Percentiles rank a stretch among this genome's conserved stretches.
Conservation (phyloP, 352 stramenopile genomes). For the Globisporangium echinulatum region DNA sequence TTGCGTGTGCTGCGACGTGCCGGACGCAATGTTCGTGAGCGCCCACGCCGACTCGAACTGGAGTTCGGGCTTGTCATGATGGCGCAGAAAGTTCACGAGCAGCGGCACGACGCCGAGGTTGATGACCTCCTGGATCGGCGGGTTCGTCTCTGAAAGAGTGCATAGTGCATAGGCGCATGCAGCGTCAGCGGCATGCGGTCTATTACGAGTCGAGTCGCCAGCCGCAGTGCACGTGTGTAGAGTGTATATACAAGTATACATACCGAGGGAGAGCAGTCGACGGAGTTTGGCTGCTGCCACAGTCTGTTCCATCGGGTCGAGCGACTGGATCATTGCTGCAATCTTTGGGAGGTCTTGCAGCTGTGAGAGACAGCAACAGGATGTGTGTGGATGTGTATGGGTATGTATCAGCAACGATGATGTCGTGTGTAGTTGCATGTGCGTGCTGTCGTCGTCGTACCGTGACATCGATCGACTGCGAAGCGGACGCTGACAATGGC, state of each 20-base stretch:
- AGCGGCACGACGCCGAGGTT: slow-evolving; percentile 95
- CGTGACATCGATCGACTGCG: slow-evolving; percentile 14
- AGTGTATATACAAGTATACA: not conserved
- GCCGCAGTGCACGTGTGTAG: no score
- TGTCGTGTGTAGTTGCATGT: no score
- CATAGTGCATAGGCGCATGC: no score
- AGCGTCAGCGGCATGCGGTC: not conserved
- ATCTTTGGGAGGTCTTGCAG: slow-evolving; percentile 80
- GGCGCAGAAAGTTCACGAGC: slow-evolving; percentile 97
- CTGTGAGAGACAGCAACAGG: not conserved
- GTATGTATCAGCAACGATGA: no score
- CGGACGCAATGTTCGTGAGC: slow-evolving; percentile 99
- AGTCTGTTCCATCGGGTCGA: slow-evolving; percentile 88
- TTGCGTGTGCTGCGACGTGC: slow-evolving; percentile 96
- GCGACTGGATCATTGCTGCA: slow-evolving; percentile 89
- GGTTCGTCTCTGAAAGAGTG: slow-evolving; percentile 89
- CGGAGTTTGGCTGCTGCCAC: slow-evolving; percentile 97
- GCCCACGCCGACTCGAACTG: slow-evolving; percentile 99
- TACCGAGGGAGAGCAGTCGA: slow-evolving; percentile 96
- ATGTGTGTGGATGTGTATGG: not conserved
- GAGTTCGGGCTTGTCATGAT: slow-evolving; percentile 87
- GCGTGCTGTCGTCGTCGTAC: no score
- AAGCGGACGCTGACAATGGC: slow-evolving; percentile 32
- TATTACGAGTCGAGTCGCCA: not conserved
- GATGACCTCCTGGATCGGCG: slow-evolving; percentile 99